Evolutionary conservation across 148 eudicot genomes (phyloP).

Genomic region (Diospyros kaki): DNA sequence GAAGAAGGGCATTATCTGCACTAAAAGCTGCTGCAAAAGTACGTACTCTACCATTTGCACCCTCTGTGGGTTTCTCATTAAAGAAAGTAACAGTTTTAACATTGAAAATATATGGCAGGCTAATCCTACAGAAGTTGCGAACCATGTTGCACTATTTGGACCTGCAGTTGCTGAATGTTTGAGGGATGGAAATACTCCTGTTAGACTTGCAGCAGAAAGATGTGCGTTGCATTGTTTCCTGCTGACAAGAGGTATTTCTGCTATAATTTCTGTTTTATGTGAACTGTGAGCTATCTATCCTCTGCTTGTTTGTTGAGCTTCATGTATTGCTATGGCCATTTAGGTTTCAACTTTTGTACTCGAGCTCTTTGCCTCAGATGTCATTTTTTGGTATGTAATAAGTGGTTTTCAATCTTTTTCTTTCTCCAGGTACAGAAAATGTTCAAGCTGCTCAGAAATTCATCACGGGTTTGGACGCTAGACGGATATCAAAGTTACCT

Average conservation of each 20-base stretch:
- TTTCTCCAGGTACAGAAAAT: constrained; percentile 63
- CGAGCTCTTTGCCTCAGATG: not conserved
- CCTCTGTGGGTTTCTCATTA: not conserved
- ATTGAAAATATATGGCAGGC: constrained; percentile 36
- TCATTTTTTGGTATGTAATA: not conserved
- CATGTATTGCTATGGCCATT: not conserved
- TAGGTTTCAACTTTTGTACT: not conserved
- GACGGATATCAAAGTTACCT: constrained; percentile 80
- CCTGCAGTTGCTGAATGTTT: constrained; percentile 83
- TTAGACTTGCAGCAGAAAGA: constrained; percentile 90
- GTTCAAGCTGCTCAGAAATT: constrained; percentile 87
- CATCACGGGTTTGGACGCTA: constrained; percentile 94
- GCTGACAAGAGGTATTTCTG: constrained; percentile 56
- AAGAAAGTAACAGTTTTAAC: not conserved
- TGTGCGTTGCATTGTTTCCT: constrained; percentile 89
- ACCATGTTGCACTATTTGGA: constrained; percentile 57
- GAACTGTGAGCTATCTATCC: not conserved
- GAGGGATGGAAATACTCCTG: constrained; percentile 87
- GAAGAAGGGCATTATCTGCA: constrained; percentile 80
- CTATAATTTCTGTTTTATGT: not conserved
- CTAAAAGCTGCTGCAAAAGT: constrained; percentile 84
- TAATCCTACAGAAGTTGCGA: constrained; percentile 54
- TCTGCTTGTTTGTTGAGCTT: not conserved
- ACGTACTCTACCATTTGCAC: constrained; percentile 6
- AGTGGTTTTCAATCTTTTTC: not conserved